Evolutionary conservation across 345 rosid genomes (phyloP), one percentile per base, ranked within the genome.

Genomic region (Aquilaria sinensis): DNA sequence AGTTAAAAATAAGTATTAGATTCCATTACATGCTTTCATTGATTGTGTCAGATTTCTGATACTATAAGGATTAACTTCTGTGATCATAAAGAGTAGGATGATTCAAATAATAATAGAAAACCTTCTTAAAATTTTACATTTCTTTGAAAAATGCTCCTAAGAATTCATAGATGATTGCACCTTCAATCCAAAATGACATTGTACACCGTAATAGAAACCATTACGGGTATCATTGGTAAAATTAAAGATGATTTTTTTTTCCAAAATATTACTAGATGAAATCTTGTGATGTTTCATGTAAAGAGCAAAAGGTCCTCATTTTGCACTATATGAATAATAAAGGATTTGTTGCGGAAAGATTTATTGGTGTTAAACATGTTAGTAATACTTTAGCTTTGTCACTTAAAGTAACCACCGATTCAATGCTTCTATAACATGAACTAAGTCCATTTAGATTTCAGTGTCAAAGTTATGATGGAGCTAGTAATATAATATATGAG

Each of bases 111-210:
- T 46, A 16, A 32, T 52, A 60, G 56, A 3, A 23, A 61, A 60
- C 31, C 60, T 68, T 54, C 60, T 68, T 60, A 29, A 54, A 13
- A 29, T 68, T n/a, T 33, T 68, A 29, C 6, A 34, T 8, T 58
- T 66, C 37, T 31, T 65, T 65, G 5, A 51, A 67, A 43, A 59
- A 53, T 15, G 58, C 64, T 51, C 45, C 1, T 11, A 14, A n/a
- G 15, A 58, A 60, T 60, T 14, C 49, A 6, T 14, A 59, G 23
- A 7, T 52, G 2, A 67, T 45, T 12, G 12, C 58, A 5, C n/a
- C 10, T 34, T n/a, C 50, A 6, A 43, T 59, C 15, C 10, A 67
- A 37, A 37, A 37, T 3, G 43, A 37, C 7, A 37, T 37, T 37
- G 43, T 37, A 7, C 43, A 37, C 43, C 7, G 7, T 7, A 37